phyloP scores from a whole-genome alignment of 768 basidiomycete genomes.

The Tubosaeta sp. region DNA sequence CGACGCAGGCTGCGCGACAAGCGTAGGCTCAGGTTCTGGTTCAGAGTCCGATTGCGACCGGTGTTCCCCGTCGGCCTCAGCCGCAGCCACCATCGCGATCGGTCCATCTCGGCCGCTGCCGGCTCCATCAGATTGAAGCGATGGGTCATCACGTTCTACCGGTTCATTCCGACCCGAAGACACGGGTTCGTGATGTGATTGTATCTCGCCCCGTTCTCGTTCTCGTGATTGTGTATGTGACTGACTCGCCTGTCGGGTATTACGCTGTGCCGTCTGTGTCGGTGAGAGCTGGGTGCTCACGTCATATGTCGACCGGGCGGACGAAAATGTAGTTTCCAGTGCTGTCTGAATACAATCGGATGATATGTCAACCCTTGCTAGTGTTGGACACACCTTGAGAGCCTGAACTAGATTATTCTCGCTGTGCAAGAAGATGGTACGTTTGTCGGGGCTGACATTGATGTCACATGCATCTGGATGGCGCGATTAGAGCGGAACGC shows the following conservation, averaged over 20 bases:
- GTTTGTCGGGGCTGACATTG: conserved; percentile 95
- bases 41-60: conserved; percentile 4
- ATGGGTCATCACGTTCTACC: not conserved
- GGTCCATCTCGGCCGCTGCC: not conserved
- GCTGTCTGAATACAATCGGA: conserved; percentile 41
- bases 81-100: conserved; percentile 5
- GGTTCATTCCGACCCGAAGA: not conserved
- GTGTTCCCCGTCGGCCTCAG: not conserved
- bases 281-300: conserved; percentile 33
- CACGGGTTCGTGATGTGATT: not conserved
- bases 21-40: conserved; percentile 16
- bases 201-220: conserved; percentile 4
- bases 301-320: conserved; percentile 70
- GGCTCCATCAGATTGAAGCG: not conserved
- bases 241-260: not conserved
- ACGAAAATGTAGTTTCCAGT: conserved; percentile 64
- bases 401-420: conserved; percentile 75
- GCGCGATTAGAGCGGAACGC: not conserved
- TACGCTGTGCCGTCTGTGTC: conserved; percentile 9
- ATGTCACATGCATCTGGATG: conserved; percentile 77
- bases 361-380: too few relatives aligned
- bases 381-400: conserved; percentile 55
- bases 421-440: conserved; percentile 89
- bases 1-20: conserved; percentile 7
- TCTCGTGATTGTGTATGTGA: not conserved